These are phyloP conservation scores for Xylariales sp. DNA, from an alignment of 2,329 filamentous ascomycete species.

Conservation along the genomic window DNA sequence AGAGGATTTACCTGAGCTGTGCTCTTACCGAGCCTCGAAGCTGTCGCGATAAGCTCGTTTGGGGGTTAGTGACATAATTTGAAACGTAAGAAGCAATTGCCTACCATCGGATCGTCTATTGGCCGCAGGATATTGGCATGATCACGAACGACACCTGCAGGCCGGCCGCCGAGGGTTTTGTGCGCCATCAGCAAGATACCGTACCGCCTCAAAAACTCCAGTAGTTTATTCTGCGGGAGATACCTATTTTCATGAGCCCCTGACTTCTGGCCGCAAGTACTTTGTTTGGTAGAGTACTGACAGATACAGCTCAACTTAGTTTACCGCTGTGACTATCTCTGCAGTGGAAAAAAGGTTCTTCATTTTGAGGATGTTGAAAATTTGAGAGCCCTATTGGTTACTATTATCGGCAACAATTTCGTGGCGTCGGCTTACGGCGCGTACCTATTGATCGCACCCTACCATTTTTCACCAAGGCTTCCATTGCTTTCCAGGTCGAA, in stretches of 20 bases:
- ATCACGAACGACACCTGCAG: slow-evolving; percentile 34
- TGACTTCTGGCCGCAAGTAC: slow-evolving; percentile 14
- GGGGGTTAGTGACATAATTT: slow-evolving; percentile 21
- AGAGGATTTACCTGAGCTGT: slow-evolving; percentile 28
- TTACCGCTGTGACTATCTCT: slow-evolving; percentile 33
- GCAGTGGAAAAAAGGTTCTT: slow-evolving; percentile 29
- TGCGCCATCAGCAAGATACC: slow-evolving; percentile 36
- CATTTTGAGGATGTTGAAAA: slow-evolving; percentile 35
- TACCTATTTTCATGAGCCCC: slow-evolving; percentile 29
- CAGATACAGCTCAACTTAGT: slow-evolving; percentile 36
- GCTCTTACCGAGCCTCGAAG: slow-evolving; percentile 28
- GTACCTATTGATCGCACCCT: slow-evolving; percentile 35
- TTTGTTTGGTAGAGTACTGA: slow-evolving; percentile 24
- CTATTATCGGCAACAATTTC: slow-evolving; percentile 22
- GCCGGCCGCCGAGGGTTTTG: slow-evolving; percentile 34
- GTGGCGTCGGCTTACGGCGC: slow-evolving; percentile 16
- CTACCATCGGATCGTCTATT: slow-evolving; percentile 33
- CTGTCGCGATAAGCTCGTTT: slow-evolving; percentile 28
- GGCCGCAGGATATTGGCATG: slow-evolving; percentile 28
- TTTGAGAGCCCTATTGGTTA: slow-evolving; percentile 33
- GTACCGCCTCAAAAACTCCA: slow-evolving; percentile 28
- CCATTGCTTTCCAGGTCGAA: slow-evolving; percentile 37
- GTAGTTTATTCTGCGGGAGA: slow-evolving; percentile 35
- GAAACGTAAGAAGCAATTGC: slow-evolving; percentile 18
- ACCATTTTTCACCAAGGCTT: slow-evolving; percentile 33